phyloP scores from a whole-genome alignment of 2,329 filamentous ascomycete species.

The Alternaria brassicicola region DNA sequence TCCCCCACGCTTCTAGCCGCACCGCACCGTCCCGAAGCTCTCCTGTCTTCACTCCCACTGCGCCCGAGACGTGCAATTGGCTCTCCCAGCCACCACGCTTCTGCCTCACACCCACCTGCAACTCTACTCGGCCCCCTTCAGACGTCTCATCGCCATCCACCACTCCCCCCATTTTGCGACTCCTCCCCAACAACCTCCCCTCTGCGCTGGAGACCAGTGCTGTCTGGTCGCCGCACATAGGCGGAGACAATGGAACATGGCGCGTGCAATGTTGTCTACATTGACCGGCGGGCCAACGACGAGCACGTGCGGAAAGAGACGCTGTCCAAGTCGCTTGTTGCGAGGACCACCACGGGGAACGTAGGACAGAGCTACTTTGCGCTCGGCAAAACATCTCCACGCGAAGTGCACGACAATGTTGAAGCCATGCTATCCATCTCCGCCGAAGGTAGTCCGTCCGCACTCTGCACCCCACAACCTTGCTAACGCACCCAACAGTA shows the following conservation, averaged over 20 bases:
- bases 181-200: constrained; percentile 25
- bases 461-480: not conserved
- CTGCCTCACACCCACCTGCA: constrained; percentile 2
- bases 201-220: constrained; percentile 42
- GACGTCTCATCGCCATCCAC: constrained; percentile 14
- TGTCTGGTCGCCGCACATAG: constrained; percentile 39
- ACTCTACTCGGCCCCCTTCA: constrained; percentile 10
- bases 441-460: constrained; percentile 46
- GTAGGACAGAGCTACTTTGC: constrained; percentile 47
- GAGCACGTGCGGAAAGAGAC: constrained; percentile 48
- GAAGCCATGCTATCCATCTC: constrained; percentile 50
- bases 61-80: constrained; percentile 23
- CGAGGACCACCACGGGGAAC: constrained; percentile 41
- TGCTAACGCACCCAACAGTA: constrained; percentile 37
- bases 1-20: constrained; percentile 26
- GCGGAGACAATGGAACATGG: constrained; percentile 52
- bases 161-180: constrained; percentile 28
- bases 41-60: constrained; percentile 13
- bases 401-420: constrained; percentile 48
- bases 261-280: constrained; percentile 53
- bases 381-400: constrained; percentile 36
- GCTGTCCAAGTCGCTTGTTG: constrained; percentile 43
- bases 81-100: constrained; percentile 12
- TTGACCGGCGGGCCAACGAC: constrained; percentile 51
- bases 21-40: constrained; percentile 15